Percentiles rank a stretch among this genome's conserved stretches.
These are phyloP conservation scores for Lodderomyces jiufengensis DNA, from an alignment of 1,139 yeast species.

Conservation along the genomic window DNA sequence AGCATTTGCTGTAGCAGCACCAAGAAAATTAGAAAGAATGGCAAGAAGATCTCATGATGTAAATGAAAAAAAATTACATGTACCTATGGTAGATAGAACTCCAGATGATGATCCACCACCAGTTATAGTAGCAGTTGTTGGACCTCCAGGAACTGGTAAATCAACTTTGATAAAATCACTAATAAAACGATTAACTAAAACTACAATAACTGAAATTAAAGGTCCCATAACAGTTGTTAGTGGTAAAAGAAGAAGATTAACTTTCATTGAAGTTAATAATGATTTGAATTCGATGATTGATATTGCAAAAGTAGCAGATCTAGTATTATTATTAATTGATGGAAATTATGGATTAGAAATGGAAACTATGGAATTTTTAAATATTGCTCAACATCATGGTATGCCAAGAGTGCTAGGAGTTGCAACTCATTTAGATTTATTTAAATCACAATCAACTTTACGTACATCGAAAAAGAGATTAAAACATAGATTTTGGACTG, in stretches of 20 bases:
- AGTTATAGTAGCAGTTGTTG: conserved; percentile 91
- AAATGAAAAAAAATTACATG: conserved; percentile 84
- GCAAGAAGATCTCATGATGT: conserved; percentile 85
- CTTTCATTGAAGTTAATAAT: conserved; percentile 89
- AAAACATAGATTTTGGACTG: conserved; percentile 97
- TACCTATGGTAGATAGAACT: conserved; percentile 95
- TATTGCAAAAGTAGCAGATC: conserved; percentile 91
- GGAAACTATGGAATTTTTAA: conserved; percentile 99
- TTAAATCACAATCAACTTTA: conserved; percentile 84
- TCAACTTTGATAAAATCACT: conserved; percentile 88
- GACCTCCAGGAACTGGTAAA: conserved; percentile 99
- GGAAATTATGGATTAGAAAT: conserved; percentile 98
- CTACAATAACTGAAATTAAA: conserved; percentile 76
- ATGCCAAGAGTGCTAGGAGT: conserved; percentile 97
- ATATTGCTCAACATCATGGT: conserved; percentile 96
- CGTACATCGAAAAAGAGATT: conserved; percentile 89
- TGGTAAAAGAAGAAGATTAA: conserved; percentile 88
- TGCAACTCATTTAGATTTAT: conserved; percentile 91
- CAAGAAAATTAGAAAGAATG: conserved; percentile 80
- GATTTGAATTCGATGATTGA: conserved; percentile 96
- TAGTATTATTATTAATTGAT: conserved; percentile 84
- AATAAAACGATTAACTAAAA: conserved; percentile 86
- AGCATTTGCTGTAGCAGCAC: conserved; percentile 93
- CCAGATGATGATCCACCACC: conserved; percentile 99
- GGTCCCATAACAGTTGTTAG: conserved; percentile 99